Evolutionary conservation across 176 grass and related monocot genomes (phyloP).

Genomic region (Themeda triandra): DNA sequence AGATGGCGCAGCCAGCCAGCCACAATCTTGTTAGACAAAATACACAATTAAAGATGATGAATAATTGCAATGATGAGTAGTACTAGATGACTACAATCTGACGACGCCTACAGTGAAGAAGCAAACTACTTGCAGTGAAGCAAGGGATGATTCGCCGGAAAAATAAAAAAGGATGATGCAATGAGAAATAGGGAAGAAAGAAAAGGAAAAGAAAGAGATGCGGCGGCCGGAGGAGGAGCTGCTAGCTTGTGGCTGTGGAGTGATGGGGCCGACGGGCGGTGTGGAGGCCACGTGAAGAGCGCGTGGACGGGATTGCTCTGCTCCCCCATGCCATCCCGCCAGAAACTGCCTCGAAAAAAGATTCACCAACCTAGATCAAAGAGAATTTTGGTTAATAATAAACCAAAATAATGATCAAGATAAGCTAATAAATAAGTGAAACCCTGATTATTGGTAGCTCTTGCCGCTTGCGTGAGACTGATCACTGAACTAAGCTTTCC

Average conservation of each 20-base stretch:
- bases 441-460: too few relatives aligned
- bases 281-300: slow-evolving; percentile 29
- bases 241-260: neutral
- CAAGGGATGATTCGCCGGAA: neutral
- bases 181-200: neutral
- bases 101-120: neutral
- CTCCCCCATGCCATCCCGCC: neutral
- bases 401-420: too few relatives aligned
- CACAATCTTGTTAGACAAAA: too few relatives aligned
- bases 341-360: slow-evolving; percentile 27
- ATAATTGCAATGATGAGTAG: neutral
- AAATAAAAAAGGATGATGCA: neutral
- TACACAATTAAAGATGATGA: too few relatives aligned
- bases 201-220: neutral
- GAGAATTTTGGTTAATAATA: too few relatives aligned
- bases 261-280: neutral
- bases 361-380: neutral
- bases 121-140: neutral
- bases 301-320: neutral
- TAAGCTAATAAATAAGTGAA: too few relatives aligned
- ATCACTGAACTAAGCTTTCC: too few relatives aligned
- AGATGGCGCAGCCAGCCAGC: too few relatives aligned
- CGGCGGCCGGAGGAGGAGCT: neutral
- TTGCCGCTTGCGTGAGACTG: too few relatives aligned
- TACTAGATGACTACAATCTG: too few relatives aligned